Evolutionary conservation across 768 basidiomycete species (phyloP).

Genomic region (Mycena rebaudengoi): DNA sequence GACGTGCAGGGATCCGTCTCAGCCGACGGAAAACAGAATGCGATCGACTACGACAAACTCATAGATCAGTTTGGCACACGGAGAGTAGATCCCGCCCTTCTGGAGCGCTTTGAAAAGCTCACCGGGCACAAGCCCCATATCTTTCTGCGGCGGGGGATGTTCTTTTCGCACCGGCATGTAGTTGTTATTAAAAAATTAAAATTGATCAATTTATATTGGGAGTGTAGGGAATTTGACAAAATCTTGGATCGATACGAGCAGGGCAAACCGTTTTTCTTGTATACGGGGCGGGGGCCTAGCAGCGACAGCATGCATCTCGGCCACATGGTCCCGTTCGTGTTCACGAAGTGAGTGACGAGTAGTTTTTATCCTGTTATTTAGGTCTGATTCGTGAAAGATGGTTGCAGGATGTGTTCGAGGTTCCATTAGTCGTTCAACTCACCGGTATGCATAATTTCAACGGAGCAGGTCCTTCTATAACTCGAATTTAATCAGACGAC

Average conservation of each 20-base stretch:
- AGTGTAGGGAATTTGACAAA: constrained; percentile 87
- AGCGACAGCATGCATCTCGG: constrained; percentile 98
- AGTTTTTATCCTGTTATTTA: not conserved
- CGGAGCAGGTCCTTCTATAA: not conserved
- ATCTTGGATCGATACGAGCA: constrained; percentile 97
- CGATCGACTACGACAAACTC: constrained; percentile 97
- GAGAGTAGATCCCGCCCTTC: constrained; percentile 74
- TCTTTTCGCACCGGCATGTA: constrained; percentile 95
- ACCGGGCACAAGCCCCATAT: constrained; percentile 91
- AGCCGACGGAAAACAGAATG: constrained; percentile 88
- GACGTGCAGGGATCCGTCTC: constrained; percentile 94
- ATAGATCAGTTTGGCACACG: constrained; percentile 94
- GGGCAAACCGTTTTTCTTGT: constrained; percentile 96
- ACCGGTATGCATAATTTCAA: constrained; percentile 65
- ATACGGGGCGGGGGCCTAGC: constrained; percentile 96
- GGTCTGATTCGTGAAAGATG: constrained; percentile 61
- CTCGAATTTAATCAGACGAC: constrained; percentile 76
- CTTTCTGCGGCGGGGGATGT: constrained; percentile 89
- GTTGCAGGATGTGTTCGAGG: constrained; percentile 96
- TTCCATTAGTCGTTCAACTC: constrained; percentile 93
- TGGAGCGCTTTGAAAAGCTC: constrained; percentile 89
- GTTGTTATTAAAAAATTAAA: constrained; percentile 14
- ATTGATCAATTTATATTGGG: constrained; percentile 8
- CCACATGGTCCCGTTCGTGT: constrained; percentile 96
- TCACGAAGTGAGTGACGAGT: constrained; percentile 96